phyloP scores from a whole-genome alignment of 2,329 filamentous ascomycete species.

The Monilinia polystroma region DNA sequence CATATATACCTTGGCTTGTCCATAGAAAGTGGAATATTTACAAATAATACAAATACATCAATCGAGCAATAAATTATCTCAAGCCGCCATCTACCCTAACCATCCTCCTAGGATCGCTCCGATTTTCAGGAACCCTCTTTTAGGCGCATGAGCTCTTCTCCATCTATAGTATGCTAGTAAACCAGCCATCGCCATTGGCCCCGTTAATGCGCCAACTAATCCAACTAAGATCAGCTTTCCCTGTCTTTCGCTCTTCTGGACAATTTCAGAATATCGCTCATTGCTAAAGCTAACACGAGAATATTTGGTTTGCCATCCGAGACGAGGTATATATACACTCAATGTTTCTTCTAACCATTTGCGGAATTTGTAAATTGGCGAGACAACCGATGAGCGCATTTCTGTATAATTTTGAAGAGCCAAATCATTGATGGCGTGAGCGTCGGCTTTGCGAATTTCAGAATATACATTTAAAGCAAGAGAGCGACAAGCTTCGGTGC shows the following conservation, averaged over 20 bases:
- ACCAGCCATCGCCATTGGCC: constrained; percentile 29
- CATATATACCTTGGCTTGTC: background rate
- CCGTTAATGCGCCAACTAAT: constrained; percentile 27
- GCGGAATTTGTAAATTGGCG: constrained; percentile 71
- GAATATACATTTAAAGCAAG: constrained; percentile 78
- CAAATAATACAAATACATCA: background rate
- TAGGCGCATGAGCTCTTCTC: constrained; percentile 16
- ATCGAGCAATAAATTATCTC: background rate
- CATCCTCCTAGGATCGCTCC: background rate
- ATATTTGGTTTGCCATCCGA: constrained; percentile 93
- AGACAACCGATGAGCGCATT: constrained; percentile 85
- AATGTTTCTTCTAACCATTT: constrained; percentile 86
- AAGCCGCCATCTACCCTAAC: constrained; percentile 12
- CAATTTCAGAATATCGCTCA: constrained; percentile 82
- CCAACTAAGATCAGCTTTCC: constrained; percentile 43
- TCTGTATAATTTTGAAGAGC: constrained; percentile 90
- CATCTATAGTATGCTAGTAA: constrained; percentile 29
- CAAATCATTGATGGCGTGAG: constrained; percentile 87
- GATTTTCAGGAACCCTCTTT: background rate
- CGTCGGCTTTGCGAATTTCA: constrained; percentile 69
- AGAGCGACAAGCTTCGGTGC: constrained; percentile 50
- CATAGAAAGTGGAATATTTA: constrained; percentile 4
- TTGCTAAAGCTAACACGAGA: constrained; percentile 91
- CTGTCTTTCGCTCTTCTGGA: constrained; percentile 67
- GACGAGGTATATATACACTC: constrained; percentile 68